Conservation (phyloP, 2,329 filamentous ascomycete genomes). For the Phaeosphaeriaceae sp. region DNA sequence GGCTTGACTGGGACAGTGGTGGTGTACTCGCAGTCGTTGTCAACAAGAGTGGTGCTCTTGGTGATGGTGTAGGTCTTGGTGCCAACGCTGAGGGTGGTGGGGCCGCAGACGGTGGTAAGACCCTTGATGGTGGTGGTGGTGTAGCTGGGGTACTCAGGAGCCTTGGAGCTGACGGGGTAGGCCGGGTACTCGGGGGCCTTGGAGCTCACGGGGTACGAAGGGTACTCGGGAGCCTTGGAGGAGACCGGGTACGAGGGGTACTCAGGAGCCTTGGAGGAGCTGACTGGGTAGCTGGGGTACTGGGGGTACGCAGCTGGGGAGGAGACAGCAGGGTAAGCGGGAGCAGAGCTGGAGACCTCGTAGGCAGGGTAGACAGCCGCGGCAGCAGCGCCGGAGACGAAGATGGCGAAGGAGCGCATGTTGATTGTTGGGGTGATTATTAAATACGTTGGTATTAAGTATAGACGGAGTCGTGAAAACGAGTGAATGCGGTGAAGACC, state of each 20-base stretch:
- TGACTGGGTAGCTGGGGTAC: slow-evolving; percentile 2
- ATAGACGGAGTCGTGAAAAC: slow-evolving; percentile 43
- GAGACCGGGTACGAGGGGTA: slow-evolving; percentile 5
- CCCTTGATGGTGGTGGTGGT: slow-evolving; percentile 36
- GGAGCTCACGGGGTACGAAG: slow-evolving; percentile 6
- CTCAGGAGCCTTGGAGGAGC: slow-evolving; percentile 5
- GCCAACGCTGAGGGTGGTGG: slow-evolving; percentile 37
- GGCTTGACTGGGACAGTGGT: slow-evolving; percentile 29
- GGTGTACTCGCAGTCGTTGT: slow-evolving; percentile 31
- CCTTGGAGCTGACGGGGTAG: slow-evolving; percentile 21
- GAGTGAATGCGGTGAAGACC: slow-evolving; percentile 51
- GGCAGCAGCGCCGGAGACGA: slow-evolving; percentile 39
- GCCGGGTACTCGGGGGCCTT: slow-evolving; percentile 4
- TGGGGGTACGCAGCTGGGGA: slow-evolving; percentile 3
- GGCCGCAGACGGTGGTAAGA: slow-evolving; percentile 30
- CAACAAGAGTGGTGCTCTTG: slow-evolving; percentile 40
- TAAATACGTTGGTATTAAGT: slow-evolving; percentile 47
- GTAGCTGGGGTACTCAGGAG: slow-evolving; percentile 12
- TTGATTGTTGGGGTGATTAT: slow-evolving; percentile 43
- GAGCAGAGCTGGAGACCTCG: slow-evolving; percentile 11
- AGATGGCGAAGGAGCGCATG: slow-evolving; percentile 48
- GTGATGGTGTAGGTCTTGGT: slow-evolving; percentile 43
- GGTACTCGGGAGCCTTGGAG: slow-evolving; percentile 4
- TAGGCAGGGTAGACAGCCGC: slow-evolving; percentile 29
- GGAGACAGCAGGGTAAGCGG: slow-evolving; percentile 10